These are phyloP conservation scores for Ormosia emarginata DNA, from an alignment of 306 rosid genomes.

Conservation along the genomic window DNA sequence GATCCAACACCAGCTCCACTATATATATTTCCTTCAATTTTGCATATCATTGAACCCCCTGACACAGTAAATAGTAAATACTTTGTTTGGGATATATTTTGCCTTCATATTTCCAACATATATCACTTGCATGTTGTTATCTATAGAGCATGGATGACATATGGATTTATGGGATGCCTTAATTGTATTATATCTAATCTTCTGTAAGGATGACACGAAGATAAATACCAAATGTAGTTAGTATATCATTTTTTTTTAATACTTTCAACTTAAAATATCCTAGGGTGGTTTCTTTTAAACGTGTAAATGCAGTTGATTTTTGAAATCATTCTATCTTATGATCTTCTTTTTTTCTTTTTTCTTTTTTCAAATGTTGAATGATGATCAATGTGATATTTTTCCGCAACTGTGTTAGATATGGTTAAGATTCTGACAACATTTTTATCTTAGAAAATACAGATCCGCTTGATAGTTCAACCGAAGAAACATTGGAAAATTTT, in stretches of 20 bases:
- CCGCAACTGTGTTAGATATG: background rate
- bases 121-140: background rate
- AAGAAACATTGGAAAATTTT: constrained; percentile 35
- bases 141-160: background rate
- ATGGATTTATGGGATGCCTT: background rate
- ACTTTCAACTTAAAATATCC: background rate
- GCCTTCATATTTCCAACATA: background rate
- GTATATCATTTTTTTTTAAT: background rate
- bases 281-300: background rate
- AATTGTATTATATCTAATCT: background rate
- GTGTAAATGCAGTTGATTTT: background rate
- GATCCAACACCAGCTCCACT: background rate
- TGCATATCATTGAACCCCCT: background rate
- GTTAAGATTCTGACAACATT: constrained; percentile 17
- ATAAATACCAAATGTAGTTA: background rate
- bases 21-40: background rate
- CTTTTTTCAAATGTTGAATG: background rate
- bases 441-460: constrained; percentile 30
- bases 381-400: constrained; percentile 3
- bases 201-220: background rate
- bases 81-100: background rate
- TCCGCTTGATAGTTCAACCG: constrained; percentile 27
- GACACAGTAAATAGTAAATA: background rate
- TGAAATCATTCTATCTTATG: background rate
- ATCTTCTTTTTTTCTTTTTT: no score